phyloP scores from a whole-genome alignment of 805 yeast species.

The Kuraishia hungarica region DNA sequence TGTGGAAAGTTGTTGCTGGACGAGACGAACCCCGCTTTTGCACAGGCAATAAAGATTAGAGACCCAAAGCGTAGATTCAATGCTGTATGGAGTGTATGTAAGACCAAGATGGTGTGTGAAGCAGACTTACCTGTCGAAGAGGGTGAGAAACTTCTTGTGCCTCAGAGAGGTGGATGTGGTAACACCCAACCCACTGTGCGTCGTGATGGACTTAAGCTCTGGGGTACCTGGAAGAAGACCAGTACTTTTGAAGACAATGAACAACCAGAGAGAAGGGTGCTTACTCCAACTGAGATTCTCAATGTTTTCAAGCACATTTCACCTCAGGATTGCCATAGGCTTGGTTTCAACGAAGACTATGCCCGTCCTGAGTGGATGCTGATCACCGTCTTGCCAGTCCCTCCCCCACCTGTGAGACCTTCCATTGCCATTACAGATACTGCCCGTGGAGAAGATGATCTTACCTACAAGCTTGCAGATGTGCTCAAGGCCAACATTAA shows the following conservation, averaged over 20 bases:
- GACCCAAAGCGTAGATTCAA: slow-evolving; percentile 95
- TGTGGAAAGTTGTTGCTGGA: slow-evolving; percentile 92
- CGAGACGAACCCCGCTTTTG: slow-evolving; percentile 74
- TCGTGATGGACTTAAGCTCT: slow-evolving; percentile 88
- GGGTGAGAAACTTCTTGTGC: slow-evolving; percentile 29
- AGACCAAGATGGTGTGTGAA: slow-evolving; percentile 91
- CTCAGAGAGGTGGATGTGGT: slow-evolving; percentile 92
- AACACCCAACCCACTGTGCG: slow-evolving; percentile 93
- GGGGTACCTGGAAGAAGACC: slow-evolving; percentile 98
- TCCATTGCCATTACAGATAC: slow-evolving; percentile 97
- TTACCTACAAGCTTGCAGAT: slow-evolving; percentile 95
- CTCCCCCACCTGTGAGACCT: slow-evolving; percentile 99
- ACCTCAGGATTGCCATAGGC: slow-evolving; percentile 65
- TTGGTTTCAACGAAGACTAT: slow-evolving; percentile 92
- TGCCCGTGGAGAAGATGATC: slow-evolving; percentile 98
- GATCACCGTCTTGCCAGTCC: slow-evolving; percentile 95
- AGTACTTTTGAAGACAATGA: slow-evolving; percentile 69
- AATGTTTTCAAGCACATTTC: slow-evolving; percentile 89
- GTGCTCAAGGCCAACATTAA: slow-evolving; percentile 93
- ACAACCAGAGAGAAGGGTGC: slow-evolving; percentile 85
- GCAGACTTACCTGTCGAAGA: slow-evolving; percentile 71
- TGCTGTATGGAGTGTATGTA: slow-evolving; percentile 92
- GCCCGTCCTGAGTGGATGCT: slow-evolving; percentile 99
- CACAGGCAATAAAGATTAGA: slow-evolving; percentile 78
- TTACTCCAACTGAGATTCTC: slow-evolving; percentile 82